Base-by-base conservation (phyloP, 768 basidiomycete species). In the Leccinellum rugosiceps region DNA sequence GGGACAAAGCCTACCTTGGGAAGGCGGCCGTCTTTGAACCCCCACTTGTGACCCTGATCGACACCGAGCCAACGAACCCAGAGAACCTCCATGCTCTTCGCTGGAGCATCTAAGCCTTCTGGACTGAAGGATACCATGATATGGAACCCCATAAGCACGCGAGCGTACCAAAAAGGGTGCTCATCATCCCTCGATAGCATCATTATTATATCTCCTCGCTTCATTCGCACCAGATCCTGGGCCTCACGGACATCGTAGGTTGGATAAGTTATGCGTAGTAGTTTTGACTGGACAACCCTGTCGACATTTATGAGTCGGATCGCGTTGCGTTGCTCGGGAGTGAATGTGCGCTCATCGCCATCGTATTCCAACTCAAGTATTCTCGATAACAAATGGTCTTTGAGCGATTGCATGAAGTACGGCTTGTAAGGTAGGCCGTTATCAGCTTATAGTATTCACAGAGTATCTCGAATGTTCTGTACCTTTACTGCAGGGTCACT, bases 301-400 rank as follows among this genome's bases (percentile, higher is more conserved):
- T 23, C 14, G 1, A 48, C 8, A 3, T 41, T n/a, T 0, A 23
- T 50, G 4, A 62, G n/a, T 3, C 21, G 21, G 2, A 55, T 4
- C 0, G 25, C 0, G 1, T 49, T 35, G 8, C 41, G 58, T 23
- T 70, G 50, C 1, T 49, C 50, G 1, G 28, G 21, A 0, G 59
- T 52, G 38, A 60, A 67, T 4, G 5, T 2, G 0, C 17, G 21
- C 32, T 65, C 61, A 8, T 68, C 61, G 0, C 61, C 57, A 14
- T 66, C 50, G 13, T 59, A 68, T 0, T 65, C 64, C 1, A 51
- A 34, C 2, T 50, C 50, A 0, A 58, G 57, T 1, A 69, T 7
- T 5, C 65, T 57, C 0, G 31, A 50, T 0, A 72, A 56, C 0
- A 73, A 50, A 30, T 73, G 69, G 6, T 65, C 58, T 25, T 67